Percentiles rank a stretch among this genome's conserved stretches.
phyloP scores from a whole-genome alignment of 202 grass and related monocot species.

The Zoysia matrella region DNA sequence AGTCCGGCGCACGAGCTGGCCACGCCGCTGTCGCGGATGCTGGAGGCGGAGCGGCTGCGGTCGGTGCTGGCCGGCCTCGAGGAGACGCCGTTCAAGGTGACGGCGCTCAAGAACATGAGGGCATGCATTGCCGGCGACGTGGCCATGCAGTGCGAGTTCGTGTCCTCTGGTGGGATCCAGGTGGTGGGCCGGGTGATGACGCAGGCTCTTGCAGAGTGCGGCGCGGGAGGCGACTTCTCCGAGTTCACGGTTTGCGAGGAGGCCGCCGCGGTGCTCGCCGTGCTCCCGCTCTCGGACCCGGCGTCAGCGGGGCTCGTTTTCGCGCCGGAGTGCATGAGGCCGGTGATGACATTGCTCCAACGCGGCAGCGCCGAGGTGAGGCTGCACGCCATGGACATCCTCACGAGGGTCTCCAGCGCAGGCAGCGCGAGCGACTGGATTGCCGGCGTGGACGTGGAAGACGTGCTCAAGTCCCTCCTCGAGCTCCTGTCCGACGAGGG shows the following conservation, averaged over 20 bases:
- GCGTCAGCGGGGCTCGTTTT: constrained; percentile 44
- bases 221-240: constrained; percentile 52
- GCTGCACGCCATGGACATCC: constrained; percentile 63
- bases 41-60: constrained; percentile 48
- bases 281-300: constrained; percentile 60
- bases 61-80: constrained; percentile 50
- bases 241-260: constrained; percentile 73
- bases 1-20: constrained; percentile 34
- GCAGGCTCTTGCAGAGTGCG: constrained; percentile 50
- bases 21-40: constrained; percentile 41
- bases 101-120: constrained; percentile 56
- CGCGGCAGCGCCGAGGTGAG: constrained; percentile 75
- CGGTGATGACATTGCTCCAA: constrained; percentile 64
- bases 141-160: constrained; percentile 55
- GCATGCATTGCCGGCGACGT: constrained; percentile 45
- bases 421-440: constrained; percentile 47
- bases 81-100: constrained; percentile 82
- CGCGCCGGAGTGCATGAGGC: constrained; percentile 54
- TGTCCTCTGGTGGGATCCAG: constrained; percentile 54
- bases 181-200: constrained; percentile 55
- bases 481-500: constrained; percentile 83
- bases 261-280: constrained; percentile 64
- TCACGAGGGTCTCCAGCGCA: constrained; percentile 57
- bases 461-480: constrained; percentile 68
- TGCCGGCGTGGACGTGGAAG: constrained; percentile 42